These are phyloP conservation scores for Penicillium cinerascens DNA, from an alignment of 495 filamentous ascomycete genomes.

Conservation along the genomic window DNA sequence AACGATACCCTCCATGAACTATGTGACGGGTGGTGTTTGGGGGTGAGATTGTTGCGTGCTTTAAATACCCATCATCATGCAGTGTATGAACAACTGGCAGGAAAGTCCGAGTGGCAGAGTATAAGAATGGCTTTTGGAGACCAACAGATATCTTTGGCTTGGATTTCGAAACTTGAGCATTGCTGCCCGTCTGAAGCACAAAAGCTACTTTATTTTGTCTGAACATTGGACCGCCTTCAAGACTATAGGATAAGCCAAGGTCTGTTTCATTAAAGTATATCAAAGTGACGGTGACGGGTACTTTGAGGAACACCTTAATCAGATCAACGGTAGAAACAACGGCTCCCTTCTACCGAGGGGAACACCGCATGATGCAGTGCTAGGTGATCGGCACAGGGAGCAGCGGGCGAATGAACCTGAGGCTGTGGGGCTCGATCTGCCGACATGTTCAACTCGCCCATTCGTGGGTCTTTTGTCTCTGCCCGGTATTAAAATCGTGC, in stretches of 20 bases:
- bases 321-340: not conserved
- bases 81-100: not conserved
- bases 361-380: not conserved
- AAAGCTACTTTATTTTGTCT: too few species aligned
- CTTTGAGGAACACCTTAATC: too few species aligned
- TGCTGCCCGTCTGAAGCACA: too few species aligned
- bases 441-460: not conserved
- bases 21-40: not conserved
- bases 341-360: not conserved
- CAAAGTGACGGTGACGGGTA: too few species aligned
- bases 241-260: too few species aligned
- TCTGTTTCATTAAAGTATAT: too few species aligned
- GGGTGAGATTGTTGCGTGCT: slow-evolving; percentile 3
- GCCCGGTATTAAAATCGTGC: not conserved
- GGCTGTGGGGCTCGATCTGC: slow-evolving; percentile 7
- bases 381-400: slow-evolving; percentile 3
- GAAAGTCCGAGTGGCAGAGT: not conserved
- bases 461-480: not conserved
- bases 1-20: not conserved
- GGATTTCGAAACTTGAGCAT: too few species aligned
- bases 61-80: slow-evolving; percentile 8
- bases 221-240: too few species aligned
- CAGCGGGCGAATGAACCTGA: slow-evolving; percentile 3
- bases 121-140: not conserved
- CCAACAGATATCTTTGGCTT: not conserved